Evolutionary conservation across 148 eudicot species (phyloP).

Genomic region (Euryodendron excelsum): DNA sequence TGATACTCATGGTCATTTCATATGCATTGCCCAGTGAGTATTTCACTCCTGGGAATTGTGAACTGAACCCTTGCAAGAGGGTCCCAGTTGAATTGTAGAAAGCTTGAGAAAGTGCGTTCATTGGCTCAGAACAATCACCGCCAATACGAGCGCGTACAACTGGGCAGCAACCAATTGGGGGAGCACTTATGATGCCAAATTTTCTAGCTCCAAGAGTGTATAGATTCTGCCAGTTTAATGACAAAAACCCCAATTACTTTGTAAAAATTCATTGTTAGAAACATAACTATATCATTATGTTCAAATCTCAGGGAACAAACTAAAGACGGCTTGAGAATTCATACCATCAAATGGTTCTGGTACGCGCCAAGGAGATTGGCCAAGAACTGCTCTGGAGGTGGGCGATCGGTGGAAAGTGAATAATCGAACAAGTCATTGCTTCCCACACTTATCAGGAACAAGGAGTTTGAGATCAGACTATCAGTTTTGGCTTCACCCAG

Average conservation of each 20-base stretch:
- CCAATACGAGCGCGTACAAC: background rate
- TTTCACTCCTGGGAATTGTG: conserved; percentile 4
- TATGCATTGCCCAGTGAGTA: conserved; percentile 28
- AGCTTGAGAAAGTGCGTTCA: conserved; percentile 17
- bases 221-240: conserved; percentile 8
- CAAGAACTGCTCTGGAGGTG: background rate
- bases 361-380: background rate
- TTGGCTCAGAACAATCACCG: conserved; percentile 3
- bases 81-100: background rate
- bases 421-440: conserved; percentile 32
- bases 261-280: too few species aligned
- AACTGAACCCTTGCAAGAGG: conserved; percentile 20
- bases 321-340: too few species aligned
- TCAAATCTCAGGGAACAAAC: too few species aligned
- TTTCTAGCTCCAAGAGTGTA: conserved; percentile 32
- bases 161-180: conserved; percentile 31
- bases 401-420: background rate
- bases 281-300: too few species aligned
- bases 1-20: conserved; percentile 17
- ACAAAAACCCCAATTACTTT: too few species aligned
- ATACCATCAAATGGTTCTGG: too few species aligned
- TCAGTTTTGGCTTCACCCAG: background rate
- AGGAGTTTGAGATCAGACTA: conserved; percentile 11
- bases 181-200: conserved; percentile 23
- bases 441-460: conserved; percentile 28